Base-by-base conservation (phyloP, 495 filamentous ascomycete species). In the Penicillium antarcticum region DNA sequence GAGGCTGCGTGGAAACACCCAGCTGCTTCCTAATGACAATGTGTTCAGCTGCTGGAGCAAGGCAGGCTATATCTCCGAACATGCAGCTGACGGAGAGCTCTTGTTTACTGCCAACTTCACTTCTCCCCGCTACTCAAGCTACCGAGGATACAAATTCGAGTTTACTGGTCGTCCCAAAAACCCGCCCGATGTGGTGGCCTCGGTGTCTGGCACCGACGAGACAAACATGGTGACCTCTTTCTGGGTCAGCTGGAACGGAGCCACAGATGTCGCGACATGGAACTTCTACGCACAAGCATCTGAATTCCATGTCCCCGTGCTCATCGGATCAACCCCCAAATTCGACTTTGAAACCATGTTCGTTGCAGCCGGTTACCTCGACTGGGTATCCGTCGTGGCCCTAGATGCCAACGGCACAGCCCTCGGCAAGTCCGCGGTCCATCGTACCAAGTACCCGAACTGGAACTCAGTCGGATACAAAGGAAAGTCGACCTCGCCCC, bases 11-110 rank as follows among this genome's bases (percentile, higher is more conserved):
- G 83, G 82, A 9, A 82, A 77, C 49, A 67, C 77, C 4, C 83
- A 85, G 55, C 55, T 75, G 4, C 69, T 84, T 2, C 72, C 80
- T 0, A 64, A 68, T 32, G 73, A 75, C 26, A 80, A 82, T 52
- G 66, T 74, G n/a, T 73, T 83, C 16, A 71, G 80, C 10, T 78
- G 80, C 52, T 84, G 80, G 80, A 80, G 80, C 23, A 72, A 77
- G 18, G 64, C 68, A 21, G 73, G 75, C 0, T 76, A 74, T 33
- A 66, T 79, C 44, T 80, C 74, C 1, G 81, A 84, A 52, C 79
- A 73, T 54, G 65, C 68, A 0, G 44, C 64, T 1, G 70, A 80
- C 18, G 81, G 83, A 0, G 68, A 73, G 17, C 53, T 71, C 5
- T 56, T 82, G 3, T 75, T 78, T 51, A 62, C 49, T 8, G 63